These are phyloP conservation scores for Microbotryum lychnidis-dioicae DNA, from an alignment of 1,284 basidiomycete genomes.

Conservation along the genomic window DNA sequence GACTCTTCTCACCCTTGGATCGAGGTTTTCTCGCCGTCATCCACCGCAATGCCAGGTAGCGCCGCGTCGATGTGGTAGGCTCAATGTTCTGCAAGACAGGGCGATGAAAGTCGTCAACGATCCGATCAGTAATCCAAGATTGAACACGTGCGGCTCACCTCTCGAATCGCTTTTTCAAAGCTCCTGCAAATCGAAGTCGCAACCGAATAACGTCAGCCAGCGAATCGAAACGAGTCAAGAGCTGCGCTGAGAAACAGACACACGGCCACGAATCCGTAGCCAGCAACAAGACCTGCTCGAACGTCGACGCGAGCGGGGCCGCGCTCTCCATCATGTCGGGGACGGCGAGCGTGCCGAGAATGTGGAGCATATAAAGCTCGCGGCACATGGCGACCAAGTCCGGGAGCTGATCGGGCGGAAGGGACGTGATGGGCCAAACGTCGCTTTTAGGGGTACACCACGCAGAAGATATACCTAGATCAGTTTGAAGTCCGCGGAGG, in stretches of 20 bases:
- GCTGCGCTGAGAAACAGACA: not conserved
- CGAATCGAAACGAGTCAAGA: not conserved
- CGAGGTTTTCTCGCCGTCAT: constrained; percentile 1
- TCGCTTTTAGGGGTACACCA: not conserved
- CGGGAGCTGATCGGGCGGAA: not conserved
- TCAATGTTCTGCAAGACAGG: constrained; percentile 7
- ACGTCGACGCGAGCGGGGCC: constrained; percentile 15
- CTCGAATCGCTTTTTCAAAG: constrained; percentile 14
- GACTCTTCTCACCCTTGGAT: not conserved
- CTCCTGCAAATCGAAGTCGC: not conserved
- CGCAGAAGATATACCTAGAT: not conserved
- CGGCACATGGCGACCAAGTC: constrained; percentile 10
- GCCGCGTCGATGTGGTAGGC: not conserved
- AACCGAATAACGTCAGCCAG: not conserved
- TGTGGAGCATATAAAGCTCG: constrained; percentile 12
- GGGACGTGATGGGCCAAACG: constrained; percentile 1
- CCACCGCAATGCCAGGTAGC: not conserved
- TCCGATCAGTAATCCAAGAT: too few relatives aligned
- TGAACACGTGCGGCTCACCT: too few relatives aligned
- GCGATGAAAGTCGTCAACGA: too few relatives aligned
- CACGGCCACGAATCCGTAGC: constrained; percentile 21
- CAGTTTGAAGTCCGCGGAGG: not conserved
- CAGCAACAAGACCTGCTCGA: constrained; percentile 18
- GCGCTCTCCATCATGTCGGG: constrained; percentile 26
- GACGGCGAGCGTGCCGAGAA: constrained; percentile 16